These are phyloP conservation scores for Pseudocercospora macadamiae DNA, from an alignment of 2,329 filamentous ascomycete genomes.

Conservation along the genomic window DNA sequence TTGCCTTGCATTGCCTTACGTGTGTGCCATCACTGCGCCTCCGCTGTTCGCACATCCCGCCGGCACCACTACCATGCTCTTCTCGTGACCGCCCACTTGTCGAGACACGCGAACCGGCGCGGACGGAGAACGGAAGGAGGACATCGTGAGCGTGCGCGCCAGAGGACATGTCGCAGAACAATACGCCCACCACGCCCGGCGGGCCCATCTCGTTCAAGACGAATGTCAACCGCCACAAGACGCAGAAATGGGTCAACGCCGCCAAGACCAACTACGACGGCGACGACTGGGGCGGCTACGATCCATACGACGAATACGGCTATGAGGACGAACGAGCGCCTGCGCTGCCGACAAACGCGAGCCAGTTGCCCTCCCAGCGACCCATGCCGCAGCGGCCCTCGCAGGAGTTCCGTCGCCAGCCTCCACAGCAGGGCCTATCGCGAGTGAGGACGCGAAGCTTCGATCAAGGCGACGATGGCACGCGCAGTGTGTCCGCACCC, in stretches of 20 bases:
- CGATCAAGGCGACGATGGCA: conserved; percentile 56
- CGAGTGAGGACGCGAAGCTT: conserved; percentile 50
- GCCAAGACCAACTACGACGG: conserved; percentile 86
- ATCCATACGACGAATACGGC: conserved; percentile 61
- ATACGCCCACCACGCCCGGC: conserved; percentile 17
- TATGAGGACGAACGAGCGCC: conserved; percentile 50
- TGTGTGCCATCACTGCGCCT: conserved; percentile 13
- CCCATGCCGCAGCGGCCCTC: background rate
- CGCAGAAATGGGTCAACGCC: conserved; percentile 92
- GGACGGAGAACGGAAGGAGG: background rate
- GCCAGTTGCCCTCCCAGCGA: conserved; percentile 20
- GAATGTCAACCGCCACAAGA: conserved; percentile 87
- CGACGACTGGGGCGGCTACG: conserved; percentile 82
- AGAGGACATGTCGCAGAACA: conserved; percentile 26
- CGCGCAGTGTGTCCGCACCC: conserved; percentile 21
- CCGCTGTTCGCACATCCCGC: conserved; percentile 4
- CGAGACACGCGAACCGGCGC: background rate
- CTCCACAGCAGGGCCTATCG: conserved; percentile 38
- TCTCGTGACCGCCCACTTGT: background rate
- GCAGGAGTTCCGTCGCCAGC: background rate
- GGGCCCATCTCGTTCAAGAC: conserved; percentile 67
- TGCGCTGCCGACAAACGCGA: conserved; percentile 30
- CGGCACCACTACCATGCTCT: conserved; percentile 7
- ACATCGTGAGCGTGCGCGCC: background rate
- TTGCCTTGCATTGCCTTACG: background rate